phyloP scores from a whole-genome alignment of 2,329 filamentous ascomycete genomes.

The Xenoacremonium recifei region DNA sequence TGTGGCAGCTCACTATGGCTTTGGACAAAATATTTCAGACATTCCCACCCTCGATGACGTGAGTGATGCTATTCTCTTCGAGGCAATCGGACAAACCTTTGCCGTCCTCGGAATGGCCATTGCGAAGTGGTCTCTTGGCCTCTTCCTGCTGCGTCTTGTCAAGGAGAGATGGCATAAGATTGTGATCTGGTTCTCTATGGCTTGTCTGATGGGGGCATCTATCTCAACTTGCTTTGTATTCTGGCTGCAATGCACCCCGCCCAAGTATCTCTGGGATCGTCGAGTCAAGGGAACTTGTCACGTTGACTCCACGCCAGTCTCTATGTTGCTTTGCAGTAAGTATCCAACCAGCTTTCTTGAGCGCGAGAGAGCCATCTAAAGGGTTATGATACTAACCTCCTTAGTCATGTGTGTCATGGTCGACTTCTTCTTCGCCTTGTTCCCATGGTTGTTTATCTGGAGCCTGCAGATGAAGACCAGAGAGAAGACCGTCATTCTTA shows the following conservation, averaged over 20 bases:
- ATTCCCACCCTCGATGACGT: background rate
- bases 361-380: too few relatives aligned
- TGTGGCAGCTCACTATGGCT: slow-evolving; percentile 28
- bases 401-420: slow-evolving; percentile 26
- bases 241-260: slow-evolving; percentile 8
- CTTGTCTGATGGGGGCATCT: slow-evolving; percentile 3
- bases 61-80: slow-evolving; percentile 22
- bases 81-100: slow-evolving; percentile 30
- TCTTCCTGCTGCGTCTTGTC: slow-evolving; percentile 35
- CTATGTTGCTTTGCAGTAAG: slow-evolving; percentile 1
- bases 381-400: too few relatives aligned
- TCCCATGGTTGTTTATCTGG: slow-evolving; percentile 46
- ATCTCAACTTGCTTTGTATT: slow-evolving; percentile 1
- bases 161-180: slow-evolving; percentile 27
- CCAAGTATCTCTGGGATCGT: slow-evolving; percentile 7
- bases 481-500: slow-evolving; percentile 43
- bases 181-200: slow-evolving; percentile 27
- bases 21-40: slow-evolving; percentile 24
- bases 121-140: slow-evolving; percentile 33
- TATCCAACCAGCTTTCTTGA: too few relatives aligned
- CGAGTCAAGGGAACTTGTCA: slow-evolving; percentile 3
- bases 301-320: slow-evolving; percentile 3
- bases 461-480: slow-evolving; percentile 42
- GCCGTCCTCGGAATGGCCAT: slow-evolving; percentile 33
- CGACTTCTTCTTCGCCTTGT: slow-evolving; percentile 39